Evolutionary conservation across 73 alveolate species (phyloP).

Genomic region (Paraurostyla sp.): DNA sequence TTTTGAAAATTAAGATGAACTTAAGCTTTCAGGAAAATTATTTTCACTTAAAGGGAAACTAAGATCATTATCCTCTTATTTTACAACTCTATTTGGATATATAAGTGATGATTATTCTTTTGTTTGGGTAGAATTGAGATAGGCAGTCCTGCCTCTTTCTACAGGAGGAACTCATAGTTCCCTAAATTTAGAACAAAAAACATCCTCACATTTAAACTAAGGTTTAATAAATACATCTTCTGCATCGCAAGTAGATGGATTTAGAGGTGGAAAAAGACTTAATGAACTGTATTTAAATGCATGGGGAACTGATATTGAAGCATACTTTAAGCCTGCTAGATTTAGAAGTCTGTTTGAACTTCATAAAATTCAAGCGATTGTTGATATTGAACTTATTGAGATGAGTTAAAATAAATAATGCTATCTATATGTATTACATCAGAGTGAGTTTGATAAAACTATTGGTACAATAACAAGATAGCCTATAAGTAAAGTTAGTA

Average conservation of each 20-base stretch:
- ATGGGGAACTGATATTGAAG: conserved; percentile 57
- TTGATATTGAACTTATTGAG: conserved; percentile 35
- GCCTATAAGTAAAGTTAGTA: not conserved
- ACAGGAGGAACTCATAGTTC: not conserved
- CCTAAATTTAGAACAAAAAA: not conserved
- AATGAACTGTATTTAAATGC: conserved; percentile 42
- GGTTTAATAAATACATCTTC: no score
- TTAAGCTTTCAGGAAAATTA: conserved; percentile 27
- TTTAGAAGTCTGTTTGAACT: not conserved
- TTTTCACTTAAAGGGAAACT: conserved; percentile 36
- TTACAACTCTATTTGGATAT: not conserved
- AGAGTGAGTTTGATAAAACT: conserved; percentile 5
- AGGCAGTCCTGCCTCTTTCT: not conserved
- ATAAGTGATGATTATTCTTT: conserved; percentile 17
- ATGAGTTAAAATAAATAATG: not conserved
- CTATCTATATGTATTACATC: conserved; percentile 50
- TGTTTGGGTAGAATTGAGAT: conserved; percentile 15
- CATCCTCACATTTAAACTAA: no score
- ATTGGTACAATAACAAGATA: conserved; percentile 29
- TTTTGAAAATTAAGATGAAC: conserved; percentile 26
- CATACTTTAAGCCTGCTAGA: conserved; percentile 15
- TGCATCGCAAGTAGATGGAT: not conserved
- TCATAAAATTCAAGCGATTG: conserved; percentile 12
- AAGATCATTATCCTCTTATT: conserved; percentile 10
- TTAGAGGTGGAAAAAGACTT: not conserved